A percentile compares a stretch with the other conserved stretches of the same genome.
Evolutionary conservation across 345 rosid species (phyloP).

Genomic region (Aethionema arabicum): DNA sequence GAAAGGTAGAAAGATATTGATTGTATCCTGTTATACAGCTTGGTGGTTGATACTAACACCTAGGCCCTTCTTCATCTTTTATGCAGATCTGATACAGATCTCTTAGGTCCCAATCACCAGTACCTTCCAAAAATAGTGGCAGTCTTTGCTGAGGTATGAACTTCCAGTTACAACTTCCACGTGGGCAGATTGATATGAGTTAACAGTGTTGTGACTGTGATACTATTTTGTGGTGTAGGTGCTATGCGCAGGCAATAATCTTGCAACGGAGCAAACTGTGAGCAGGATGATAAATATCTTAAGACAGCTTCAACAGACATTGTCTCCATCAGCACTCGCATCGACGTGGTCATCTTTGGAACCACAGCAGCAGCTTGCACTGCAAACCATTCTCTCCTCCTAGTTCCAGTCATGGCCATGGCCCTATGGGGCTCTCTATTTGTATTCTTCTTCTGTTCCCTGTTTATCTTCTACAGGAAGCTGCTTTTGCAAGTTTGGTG

Average conservation of each 20-base stretch:
- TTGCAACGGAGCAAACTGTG: slow-evolving; percentile 70
- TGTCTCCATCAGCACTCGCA: slow-evolving; percentile 75
- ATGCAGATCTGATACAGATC: slow-evolving; percentile 60
- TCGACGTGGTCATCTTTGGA: slow-evolving; percentile 78
- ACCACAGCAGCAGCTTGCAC: slow-evolving; percentile 80
- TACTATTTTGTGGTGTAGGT: slow-evolving; percentile 49
- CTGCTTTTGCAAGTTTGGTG: neutral
- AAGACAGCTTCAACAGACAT: slow-evolving; percentile 80
- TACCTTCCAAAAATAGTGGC: slow-evolving; percentile 68
- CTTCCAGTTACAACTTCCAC: neutral
- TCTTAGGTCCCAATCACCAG: slow-evolving; percentile 66
- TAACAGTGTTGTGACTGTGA: neutral
- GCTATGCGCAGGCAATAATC: slow-evolving; percentile 64
- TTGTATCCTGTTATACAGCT: too few species aligned
- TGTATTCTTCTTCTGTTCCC: slow-evolving; percentile 1
- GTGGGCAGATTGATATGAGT: neutral
- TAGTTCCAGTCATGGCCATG: too few species aligned
- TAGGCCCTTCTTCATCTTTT: neutral
- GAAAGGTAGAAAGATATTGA: slow-evolving; percentile 49
- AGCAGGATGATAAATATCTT: slow-evolving; percentile 69
- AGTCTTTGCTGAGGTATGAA: slow-evolving; percentile 47
- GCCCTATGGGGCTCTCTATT: neutral
- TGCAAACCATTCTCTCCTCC: slow-evolving; percentile 83
- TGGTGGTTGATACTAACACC: neutral
- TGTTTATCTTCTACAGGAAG: too few species aligned